Base-by-base conservation (phyloP, 1,139 yeast species). In the Magnusiomyces magnusii region DNA sequence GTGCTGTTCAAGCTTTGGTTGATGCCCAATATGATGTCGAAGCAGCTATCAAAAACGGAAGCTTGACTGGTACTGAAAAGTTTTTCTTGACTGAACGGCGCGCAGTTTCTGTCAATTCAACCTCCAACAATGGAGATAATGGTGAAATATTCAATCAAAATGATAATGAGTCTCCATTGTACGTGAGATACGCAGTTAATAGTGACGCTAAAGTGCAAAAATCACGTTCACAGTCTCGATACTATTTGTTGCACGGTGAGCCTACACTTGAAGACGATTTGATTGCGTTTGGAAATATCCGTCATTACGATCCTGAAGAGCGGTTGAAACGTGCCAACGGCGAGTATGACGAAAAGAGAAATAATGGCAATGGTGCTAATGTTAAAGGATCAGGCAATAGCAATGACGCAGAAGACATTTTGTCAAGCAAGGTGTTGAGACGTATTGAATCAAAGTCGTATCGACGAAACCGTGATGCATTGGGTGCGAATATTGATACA, bases 241-340 rank as follows among this genome's bases (percentile, higher is more conserved):
- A 86, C 69, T 87, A 87, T 71, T 74, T 86, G 61, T 69, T 85
- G 23, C 85, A 87, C 66, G 95, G 95, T 1, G 93, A 86, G 66
- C 95, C 95, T 0, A 83, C 82, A 55, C 74, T 83, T 58, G 74
- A 72, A 56, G 78, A 76, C 17, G 71, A 70, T 44, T 50, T 50
- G 23, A 53, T 60, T 10, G 25, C 60, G 55, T 60, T 53, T 34
- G 60, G 53, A n/a, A 15, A 31, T 7, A 34, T 50, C 41, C 44
- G 53, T 17, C 23, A 36, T 2, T 36, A 31, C 19, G 52, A 54
- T 25, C 36, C 27, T 19, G 57, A 54, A 7, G 51, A 47, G 17
- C 17, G 52, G 44, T 36, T n/a, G 34, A 34, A 54, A 24, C 47
- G 28, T 17, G 55, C 15, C 27, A 36, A 54, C 24, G 47, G 36